These are phyloP conservation scores for Platanthera zijinensis DNA, from an alignment of 106 monocot species.

Conservation along the genomic window DNA sequence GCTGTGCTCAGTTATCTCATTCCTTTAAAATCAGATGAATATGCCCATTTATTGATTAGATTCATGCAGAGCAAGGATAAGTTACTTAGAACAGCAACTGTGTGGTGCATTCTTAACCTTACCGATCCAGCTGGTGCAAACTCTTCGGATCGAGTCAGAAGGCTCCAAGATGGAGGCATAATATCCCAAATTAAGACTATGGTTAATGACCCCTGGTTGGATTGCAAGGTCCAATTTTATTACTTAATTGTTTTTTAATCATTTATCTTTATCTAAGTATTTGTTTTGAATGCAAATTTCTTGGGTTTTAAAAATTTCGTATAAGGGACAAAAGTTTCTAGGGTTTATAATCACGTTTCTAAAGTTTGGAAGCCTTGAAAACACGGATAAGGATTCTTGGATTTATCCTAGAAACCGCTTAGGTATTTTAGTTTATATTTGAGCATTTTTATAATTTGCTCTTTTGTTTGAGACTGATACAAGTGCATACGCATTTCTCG, in stretches of 20 bases:
- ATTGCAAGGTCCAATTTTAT: slow-evolving; percentile 64
- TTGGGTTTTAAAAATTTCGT: not conserved
- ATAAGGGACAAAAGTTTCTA: not conserved
- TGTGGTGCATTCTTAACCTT: slow-evolving; percentile 90
- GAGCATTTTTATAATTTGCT: too few relatives aligned
- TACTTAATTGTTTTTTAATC: not conserved
- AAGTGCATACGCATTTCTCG: too few relatives aligned
- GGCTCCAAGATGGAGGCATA: slow-evolving; percentile 55
- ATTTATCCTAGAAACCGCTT: too few relatives aligned
- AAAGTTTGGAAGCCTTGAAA: not conserved
- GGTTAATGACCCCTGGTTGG: slow-evolving; percentile 74
- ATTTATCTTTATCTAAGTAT: not conserved
- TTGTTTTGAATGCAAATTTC: not conserved
- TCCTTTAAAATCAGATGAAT: slow-evolving; percentile 20
- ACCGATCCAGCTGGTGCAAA: slow-evolving; percentile 24
- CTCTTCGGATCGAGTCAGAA: slow-evolving; percentile 37
- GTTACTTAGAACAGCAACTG: slow-evolving; percentile 44
- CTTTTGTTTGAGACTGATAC: too few relatives aligned
- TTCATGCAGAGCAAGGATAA: slow-evolving; percentile 66
- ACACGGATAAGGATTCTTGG: not conserved
- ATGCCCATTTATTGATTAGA: slow-evolving; percentile 22
- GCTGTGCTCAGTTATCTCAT: slow-evolving; percentile 52
- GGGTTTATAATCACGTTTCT: not conserved
- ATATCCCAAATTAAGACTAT: slow-evolving; percentile 67
- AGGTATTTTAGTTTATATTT: too few relatives aligned